Conservation (phyloP, 345 rosid species). For the Draba incana region DNA sequence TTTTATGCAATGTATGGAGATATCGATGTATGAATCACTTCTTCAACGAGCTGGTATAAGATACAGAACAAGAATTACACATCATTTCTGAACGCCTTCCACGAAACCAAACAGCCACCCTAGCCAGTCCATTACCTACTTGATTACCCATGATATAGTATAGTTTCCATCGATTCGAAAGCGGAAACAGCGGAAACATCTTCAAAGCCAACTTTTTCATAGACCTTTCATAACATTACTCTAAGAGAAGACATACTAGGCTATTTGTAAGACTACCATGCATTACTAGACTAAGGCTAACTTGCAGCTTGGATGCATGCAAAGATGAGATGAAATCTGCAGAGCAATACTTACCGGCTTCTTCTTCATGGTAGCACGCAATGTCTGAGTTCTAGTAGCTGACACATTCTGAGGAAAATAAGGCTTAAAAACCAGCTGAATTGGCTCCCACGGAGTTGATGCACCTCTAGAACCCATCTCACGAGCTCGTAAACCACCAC, state of each 20-base stretch:
- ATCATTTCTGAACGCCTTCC: background rate
- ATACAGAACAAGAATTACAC: background rate
- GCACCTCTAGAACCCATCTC: conserved; percentile 41
- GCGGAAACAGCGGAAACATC: background rate
- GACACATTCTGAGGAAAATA: conserved; percentile 44
- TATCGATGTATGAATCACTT: conserved; percentile 3
- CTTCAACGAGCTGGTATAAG: background rate
- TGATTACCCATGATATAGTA: conserved; percentile 2
- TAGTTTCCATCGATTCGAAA: background rate
- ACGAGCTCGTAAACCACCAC: conserved; percentile 43
- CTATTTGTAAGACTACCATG: conserved; percentile 7
- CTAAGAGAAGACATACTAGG: conserved; percentile 21
- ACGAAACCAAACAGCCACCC: background rate
- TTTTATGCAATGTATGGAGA: conserved; percentile 5
- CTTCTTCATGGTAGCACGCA: conserved; percentile 60
- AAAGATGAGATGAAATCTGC: conserved; percentile 11
- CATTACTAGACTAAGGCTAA: conserved; percentile 26
- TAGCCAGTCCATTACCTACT: conserved; percentile 13
- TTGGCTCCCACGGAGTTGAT: conserved; percentile 67
- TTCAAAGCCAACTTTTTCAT: background rate
- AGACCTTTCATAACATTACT: background rate
- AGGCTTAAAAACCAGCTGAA: conserved; percentile 61
- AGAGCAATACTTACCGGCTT: conserved; percentile 64
- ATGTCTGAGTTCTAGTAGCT: conserved; percentile 40
- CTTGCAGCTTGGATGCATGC: conserved; percentile 14